Base-by-base conservation (phyloP, 768 basidiomycete genomes). In the Tricholoma matsutake region DNA sequence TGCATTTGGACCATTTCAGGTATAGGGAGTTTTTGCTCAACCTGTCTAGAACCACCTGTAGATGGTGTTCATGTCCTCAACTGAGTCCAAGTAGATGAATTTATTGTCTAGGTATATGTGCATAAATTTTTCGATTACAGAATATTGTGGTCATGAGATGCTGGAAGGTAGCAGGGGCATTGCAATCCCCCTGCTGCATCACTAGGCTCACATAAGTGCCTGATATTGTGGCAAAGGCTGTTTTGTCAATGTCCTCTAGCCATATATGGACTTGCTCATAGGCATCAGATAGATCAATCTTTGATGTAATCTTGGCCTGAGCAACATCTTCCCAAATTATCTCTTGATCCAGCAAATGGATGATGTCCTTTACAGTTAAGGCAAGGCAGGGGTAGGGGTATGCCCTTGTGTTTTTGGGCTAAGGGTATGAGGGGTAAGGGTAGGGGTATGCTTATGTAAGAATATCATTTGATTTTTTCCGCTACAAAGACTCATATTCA, bases 101-200 rank as follows among this genome's bases (percentile, higher is more conserved):
- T 82, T 73, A 62, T 82, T 76, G 59, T 83, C 79, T 0, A 82
- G 63, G 58, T 81, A 82, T 2, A 77, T 71, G 49, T 81, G 74
- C 7, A 81, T 32, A 58, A 77, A 80, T 8, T 43, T 22, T 0
- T 78, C 77, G 3, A 83, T 74, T 16, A 65, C 69, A 60, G 51
- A 83, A 79, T n/a, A 81, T 71, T 2, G 60, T 29, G 0, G 71
- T 80, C 75, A 82, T 81, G 0, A 83, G 62, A 0, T 72, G 39
- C 57, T 84, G 82, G 57, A 80, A 84, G 0, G 80, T 84, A 0
- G 78, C 68, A 0, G 77, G 79, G 0, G 76, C 75, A 61, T 83
- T 82, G 51, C 77, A 78, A 56, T 83, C 75, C 0, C 79, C 79
- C 45, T 77, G 75, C 58, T 78, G 82, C 73, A 79, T 75, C 1